A percentile compares a stretch with the other conserved stretches of the same genome.
phyloP scores from a whole-genome alignment of 192 early-diverging fungal genomes.

The Chytriomyces confervae region DNA sequence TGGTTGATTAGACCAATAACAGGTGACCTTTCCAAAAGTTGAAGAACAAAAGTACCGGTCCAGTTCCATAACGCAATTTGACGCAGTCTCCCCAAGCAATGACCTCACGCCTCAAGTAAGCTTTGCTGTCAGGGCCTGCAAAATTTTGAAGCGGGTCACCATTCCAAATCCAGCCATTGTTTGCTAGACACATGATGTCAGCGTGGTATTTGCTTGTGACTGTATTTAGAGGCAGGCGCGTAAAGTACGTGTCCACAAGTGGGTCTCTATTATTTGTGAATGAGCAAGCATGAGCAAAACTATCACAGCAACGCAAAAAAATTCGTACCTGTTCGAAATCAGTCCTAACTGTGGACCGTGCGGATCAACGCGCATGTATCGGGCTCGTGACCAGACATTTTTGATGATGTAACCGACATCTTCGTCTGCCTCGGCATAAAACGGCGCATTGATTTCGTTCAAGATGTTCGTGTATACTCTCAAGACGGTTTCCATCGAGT shows the following conservation, averaged over 20 bases:
- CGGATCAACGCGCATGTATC: conserved; percentile 82
- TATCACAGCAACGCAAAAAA: neutral
- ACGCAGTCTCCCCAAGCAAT: conserved; percentile 99
- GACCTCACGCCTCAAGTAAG: conserved; percentile 92
- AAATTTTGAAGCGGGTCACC: conserved; percentile 92
- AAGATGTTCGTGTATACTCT: conserved; percentile 65
- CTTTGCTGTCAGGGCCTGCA: conserved; percentile 82
- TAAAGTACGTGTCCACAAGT: conserved; percentile 96
- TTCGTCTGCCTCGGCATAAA: conserved; percentile 84
- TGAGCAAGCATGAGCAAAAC: neutral
- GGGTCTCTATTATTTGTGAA: conserved; percentile 66
- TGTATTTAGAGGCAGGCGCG: conserved; percentile 71
- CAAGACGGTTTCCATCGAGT: conserved; percentile 47
- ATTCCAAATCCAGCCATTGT: conserved; percentile 93
- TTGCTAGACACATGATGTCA: conserved; percentile 81
- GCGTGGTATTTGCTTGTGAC: conserved; percentile 58
- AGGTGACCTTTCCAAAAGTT: neutral
- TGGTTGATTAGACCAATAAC: neutral
- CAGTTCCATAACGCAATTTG: conserved; percentile 91
- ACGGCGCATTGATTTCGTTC: conserved; percentile 87
- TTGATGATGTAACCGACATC: conserved; percentile 72
- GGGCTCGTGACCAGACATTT: conserved; percentile 79
- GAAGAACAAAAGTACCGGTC: conserved; percentile 51
- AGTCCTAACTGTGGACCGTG: conserved; percentile 87
- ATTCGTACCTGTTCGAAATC: conserved; percentile 67